Evolutionary conservation across 2,329 filamentous ascomycete species (phyloP).

Genomic region (Fusarium sp.): DNA sequence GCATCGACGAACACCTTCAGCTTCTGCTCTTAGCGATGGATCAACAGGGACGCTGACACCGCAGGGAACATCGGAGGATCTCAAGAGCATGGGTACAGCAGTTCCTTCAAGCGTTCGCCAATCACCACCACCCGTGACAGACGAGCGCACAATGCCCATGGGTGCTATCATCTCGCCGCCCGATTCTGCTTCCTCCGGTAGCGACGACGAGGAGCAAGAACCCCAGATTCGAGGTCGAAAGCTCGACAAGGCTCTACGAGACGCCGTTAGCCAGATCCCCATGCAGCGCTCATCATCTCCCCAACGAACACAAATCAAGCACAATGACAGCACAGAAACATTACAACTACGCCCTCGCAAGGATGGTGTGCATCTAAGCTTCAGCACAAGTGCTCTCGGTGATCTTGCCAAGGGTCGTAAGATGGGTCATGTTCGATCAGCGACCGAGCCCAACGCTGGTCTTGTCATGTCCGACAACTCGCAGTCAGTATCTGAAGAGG

Average conservation of each 20-base stretch:
- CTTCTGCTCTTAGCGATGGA: constrained; percentile 45
- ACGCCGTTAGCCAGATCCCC: constrained; percentile 84
- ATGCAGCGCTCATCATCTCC: constrained; percentile 58
- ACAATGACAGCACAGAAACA: constrained; percentile 60
- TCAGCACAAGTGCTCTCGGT: constrained; percentile 60
- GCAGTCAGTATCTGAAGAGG: constrained; percentile 68
- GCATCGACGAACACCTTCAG: constrained; percentile 69
- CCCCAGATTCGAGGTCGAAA: constrained; percentile 59
- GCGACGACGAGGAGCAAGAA: constrained; percentile 84
- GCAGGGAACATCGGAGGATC: constrained; percentile 61
- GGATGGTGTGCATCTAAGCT: constrained; percentile 57
- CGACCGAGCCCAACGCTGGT: constrained; percentile 65
- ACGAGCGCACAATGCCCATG: constrained; percentile 77
- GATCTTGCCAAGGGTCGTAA: constrained; percentile 56
- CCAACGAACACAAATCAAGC: constrained; percentile 48
- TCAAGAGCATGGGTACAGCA: constrained; percentile 55
- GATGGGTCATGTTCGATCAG: constrained; percentile 63
- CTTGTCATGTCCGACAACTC: constrained; percentile 63
- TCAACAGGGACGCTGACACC: constrained; percentile 56
- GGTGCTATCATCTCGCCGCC: constrained; percentile 92
- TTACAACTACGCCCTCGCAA: constrained; percentile 49
- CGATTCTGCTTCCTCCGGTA: constrained; percentile 82
- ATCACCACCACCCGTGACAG: constrained; percentile 83
- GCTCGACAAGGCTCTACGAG: constrained; percentile 75
- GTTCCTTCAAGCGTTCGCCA: constrained; percentile 71